A percentile compares a stretch with the other conserved stretches of the same genome.
Conservation (phyloP, 177 flowering plant species). For the Tripterygium wilfordii region DNA sequence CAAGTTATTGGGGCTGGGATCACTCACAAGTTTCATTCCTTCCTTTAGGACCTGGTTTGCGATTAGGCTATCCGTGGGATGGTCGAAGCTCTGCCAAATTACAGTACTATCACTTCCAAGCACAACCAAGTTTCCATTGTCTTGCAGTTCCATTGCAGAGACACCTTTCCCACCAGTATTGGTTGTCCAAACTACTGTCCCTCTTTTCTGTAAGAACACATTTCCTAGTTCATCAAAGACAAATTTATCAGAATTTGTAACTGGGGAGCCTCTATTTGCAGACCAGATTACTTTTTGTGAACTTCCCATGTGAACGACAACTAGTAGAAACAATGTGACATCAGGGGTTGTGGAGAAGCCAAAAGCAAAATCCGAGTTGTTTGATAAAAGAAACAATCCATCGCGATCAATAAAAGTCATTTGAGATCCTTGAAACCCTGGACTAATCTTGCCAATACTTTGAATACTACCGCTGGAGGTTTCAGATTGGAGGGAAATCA, state of each 20-base stretch:
- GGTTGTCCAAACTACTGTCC: constrained; percentile 35
- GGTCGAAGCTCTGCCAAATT: constrained; percentile 56
- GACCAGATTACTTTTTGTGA: constrained; percentile 41
- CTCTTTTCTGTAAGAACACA: constrained; percentile 26
- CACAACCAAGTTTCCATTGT: constrained; percentile 53
- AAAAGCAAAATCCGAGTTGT: constrained; percentile 27
- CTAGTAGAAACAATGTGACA: constrained; percentile 27
- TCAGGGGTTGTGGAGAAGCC: constrained; percentile 29
- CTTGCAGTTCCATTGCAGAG: constrained; percentile 36
- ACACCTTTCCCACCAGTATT: constrained; percentile 33
- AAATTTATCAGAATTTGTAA: constrained; percentile 36
- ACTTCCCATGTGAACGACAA: constrained; percentile 26
- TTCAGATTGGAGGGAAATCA: constrained; percentile 13
- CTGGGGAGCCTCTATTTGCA: constrained; percentile 44
- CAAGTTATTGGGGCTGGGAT: constrained; percentile 24
- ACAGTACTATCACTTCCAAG: constrained; percentile 18
- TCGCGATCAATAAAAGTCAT: constrained; percentile 29
- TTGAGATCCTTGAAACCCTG: constrained; percentile 32
- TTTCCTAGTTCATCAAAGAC: constrained; percentile 38
- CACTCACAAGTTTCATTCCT: constrained; percentile 52
- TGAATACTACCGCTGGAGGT: constrained; percentile 27
- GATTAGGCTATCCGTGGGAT: constrained; percentile 56
- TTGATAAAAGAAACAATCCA: constrained; percentile 34
- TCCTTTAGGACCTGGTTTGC: constrained; percentile 32
- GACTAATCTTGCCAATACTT: constrained; percentile 19